Conservation (phyloP, 2,329 filamentous ascomycete genomes). For the Pseudogymnoascus sp. region DNA sequence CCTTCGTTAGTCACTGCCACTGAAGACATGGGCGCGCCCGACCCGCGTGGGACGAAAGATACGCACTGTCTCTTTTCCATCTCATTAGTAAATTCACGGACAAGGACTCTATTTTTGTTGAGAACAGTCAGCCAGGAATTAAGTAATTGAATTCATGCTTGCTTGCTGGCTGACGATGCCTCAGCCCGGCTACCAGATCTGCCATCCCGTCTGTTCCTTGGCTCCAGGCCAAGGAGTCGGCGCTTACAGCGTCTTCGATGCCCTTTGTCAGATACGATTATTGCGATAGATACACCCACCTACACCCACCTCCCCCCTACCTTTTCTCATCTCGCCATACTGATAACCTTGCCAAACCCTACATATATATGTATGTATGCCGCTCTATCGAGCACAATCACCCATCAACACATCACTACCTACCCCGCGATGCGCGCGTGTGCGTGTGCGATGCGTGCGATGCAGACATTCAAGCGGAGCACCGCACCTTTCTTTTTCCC, state of each 20-base stretch:
- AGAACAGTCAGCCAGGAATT: background rate
- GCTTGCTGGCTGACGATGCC: background rate
- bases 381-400: background rate
- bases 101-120: background rate
- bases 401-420: background rate
- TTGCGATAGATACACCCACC: background rate
- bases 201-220: background rate
- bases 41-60: background rate
- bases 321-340: background rate
- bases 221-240: background rate
- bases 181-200: background rate
- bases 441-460: background rate
- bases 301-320: background rate
- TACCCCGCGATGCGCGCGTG: background rate
- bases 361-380: background rate
- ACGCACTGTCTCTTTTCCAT: background rate
- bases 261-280: background rate
- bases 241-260: background rate
- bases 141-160: background rate
- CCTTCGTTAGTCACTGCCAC: background rate
- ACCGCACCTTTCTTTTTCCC: background rate
- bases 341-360: background rate
- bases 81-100: background rate
- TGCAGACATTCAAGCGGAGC: background rate
- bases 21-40: background rate